Evolutionary conservation across 2,329 filamentous ascomycete genomes (phyloP), one percentile per base, ranked within the genome.

Genomic region (Rutstroemia sp.): DNA sequence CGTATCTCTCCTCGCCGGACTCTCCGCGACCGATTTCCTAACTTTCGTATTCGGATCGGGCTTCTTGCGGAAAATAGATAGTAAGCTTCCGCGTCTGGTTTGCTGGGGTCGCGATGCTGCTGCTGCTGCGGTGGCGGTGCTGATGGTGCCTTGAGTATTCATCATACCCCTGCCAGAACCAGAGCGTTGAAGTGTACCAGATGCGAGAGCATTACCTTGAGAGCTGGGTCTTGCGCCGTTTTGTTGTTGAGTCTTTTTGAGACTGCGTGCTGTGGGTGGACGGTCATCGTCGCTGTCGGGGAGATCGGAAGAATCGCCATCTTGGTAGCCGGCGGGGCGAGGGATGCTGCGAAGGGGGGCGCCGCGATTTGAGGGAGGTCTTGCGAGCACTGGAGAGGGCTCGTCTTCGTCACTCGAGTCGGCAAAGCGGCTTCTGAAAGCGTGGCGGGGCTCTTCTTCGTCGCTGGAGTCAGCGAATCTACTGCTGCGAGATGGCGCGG

Each of bases 51-150:
- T 66, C 25, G 73, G 65, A 59, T 80, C 76, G 38, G 71, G 71
- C 68, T 83, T 87, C 70, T 80, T 86, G 54, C 87, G 83, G n/a
- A 90, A 71, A 4, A 81, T 81, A 2, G 76, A 77, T 71, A 83
- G 77, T 58, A 85, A 71, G 59, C 79, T 81, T 56, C 72, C 77
- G 49, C 75, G 73, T 34, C 74, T 72, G 27, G 72, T 65, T 16
- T 71, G 67, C 27, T 19, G 39, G 4, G 30, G 30, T 34, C 30
- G 30, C 7, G 25, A 27, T 34, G 30, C 30, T 34, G 69, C 65
- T 34, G 30, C 30, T 34, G 69, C 65, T 19, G 51, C 23, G 16
- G 58, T 46, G 7, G 60, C 44, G 48, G 41, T 38, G 5, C 57
- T 50, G 5, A 57, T 49, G 1, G 42, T 42, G 12, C 46, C 55